phyloP scores from a whole-genome alignment of 2,329 filamentous ascomycete species.

The Calonectria fujianensis region DNA sequence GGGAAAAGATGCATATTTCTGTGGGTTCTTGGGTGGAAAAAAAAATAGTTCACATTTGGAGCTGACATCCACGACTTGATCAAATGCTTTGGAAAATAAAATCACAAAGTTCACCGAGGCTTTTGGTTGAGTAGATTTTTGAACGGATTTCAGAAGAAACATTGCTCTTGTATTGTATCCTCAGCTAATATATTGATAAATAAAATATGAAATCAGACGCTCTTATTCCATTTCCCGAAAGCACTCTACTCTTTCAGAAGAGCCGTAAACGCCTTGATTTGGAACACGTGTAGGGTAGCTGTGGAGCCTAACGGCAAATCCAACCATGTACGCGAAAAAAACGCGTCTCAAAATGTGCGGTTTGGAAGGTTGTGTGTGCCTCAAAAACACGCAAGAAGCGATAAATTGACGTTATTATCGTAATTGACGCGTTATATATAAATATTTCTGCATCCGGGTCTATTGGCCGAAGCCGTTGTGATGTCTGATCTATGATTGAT shows the following conservation, averaged over 20 bases:
- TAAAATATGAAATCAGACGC: neutral
- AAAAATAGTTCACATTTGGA: too few relatives aligned
- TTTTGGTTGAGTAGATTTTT: too few relatives aligned
- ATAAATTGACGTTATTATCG: constrained; percentile 2
- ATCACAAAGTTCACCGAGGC: too few relatives aligned
- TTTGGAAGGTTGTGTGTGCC: neutral
- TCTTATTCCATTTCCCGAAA: neutral
- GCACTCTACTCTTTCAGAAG: neutral
- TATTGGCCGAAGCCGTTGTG: neutral
- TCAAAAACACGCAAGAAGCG: neutral
- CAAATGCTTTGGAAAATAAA: too few relatives aligned
- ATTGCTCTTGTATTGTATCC: too few relatives aligned
- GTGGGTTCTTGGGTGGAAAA: too few relatives aligned
- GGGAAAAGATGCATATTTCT: too few relatives aligned
- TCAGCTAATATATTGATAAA: neutral
- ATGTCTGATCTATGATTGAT: neutral
- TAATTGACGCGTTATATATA: neutral
- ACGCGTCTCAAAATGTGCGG: neutral
- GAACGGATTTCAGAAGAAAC: too few relatives aligned
- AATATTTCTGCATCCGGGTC: neutral
- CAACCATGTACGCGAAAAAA: neutral
- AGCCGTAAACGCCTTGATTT: neutral
- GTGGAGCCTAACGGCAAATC: neutral
- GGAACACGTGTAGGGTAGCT: neutral
- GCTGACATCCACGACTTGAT: too few relatives aligned